Base-by-base conservation (phyloP, 1,284 basidiomycete genomes). In the Violaceomyces palustris region DNA sequence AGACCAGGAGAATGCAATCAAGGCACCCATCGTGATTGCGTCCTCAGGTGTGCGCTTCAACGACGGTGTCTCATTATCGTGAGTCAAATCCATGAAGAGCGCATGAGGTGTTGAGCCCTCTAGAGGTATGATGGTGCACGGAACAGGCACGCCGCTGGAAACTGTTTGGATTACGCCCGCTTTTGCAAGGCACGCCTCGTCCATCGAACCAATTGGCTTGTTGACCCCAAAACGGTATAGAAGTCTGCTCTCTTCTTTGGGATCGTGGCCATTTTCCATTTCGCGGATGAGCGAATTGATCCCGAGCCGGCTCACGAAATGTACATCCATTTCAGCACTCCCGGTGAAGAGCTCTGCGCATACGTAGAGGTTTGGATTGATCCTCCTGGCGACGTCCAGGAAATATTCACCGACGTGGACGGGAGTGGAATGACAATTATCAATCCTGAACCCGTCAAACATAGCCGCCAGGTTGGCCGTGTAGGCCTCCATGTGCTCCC, bases 371-470 rank as follows among this genome's bases (percentile, higher is more conserved):
- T 98, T 81, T 1, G 91, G 90, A 64, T 91, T 91, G 45, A 84
- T 82, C 18, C 83, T 82, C 30, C 94, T 82, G 5, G 92, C 93
- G 8, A 85, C 84, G 69, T 98, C 94, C 24, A 98, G 83, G 77
- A 98, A 84, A 44, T 81, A 79, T 12, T 86, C 85, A n/a, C 92
- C 93, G 15, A 97, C 90, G 59, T 89, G 84, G 35, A 97, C 77
- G 6, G 93, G 94, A 0, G 93, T 98, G 12, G 93, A 97, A 75
- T 98, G 93, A 65, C 90, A 94, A 73, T 98, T 98, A 75, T 98
- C 93, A 64, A 98, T 86, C 19, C 94, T 82, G 80, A 98, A 94
- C 6, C 93, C 93, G 54, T 94, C 85, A 70, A 96, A 98, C 8
- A 82, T 81, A 30, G 76, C 77, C 0, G 93, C 93, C 5, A 58